Evolutionary conservation across 2,329 filamentous ascomycete genomes (phyloP).

Genomic region (Colletotrichum sp.): DNA sequence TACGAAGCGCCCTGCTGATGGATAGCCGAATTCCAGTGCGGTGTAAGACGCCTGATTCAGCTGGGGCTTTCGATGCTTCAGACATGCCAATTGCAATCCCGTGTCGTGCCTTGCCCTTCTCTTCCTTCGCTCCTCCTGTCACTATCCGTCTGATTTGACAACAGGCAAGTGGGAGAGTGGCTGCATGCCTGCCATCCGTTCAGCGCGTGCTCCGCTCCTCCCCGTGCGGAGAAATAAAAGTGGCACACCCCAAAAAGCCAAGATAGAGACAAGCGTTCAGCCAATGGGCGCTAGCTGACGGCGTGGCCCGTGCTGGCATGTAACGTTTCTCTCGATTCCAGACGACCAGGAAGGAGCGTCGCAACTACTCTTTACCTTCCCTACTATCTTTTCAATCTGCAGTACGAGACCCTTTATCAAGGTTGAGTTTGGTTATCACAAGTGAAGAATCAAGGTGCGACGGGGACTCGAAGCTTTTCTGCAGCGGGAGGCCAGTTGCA

Average conservation of each 20-base stretch:
- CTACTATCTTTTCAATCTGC: background rate
- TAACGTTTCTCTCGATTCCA: conserved; percentile 23
- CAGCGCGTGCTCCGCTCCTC: background rate
- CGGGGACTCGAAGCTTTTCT: background rate
- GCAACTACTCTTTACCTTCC: background rate
- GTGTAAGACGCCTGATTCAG: background rate
- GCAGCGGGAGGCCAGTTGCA: background rate
- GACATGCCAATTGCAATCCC: background rate
- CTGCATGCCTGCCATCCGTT: background rate
- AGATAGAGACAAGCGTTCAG: conserved; percentile 1
- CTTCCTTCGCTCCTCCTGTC: background rate
- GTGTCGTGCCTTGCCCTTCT: background rate
- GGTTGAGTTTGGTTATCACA: background rate
- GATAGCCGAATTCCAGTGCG: background rate
- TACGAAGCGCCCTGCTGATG: background rate
- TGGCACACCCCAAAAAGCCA: background rate
- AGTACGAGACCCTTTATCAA: background rate
- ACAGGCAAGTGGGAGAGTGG: background rate
- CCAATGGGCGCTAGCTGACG: background rate
- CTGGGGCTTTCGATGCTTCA: background rate
- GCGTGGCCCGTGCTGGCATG: conserved; percentile 14
- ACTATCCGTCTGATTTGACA: background rate
- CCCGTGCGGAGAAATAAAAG: conserved; percentile 11
- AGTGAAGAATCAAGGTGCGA: background rate
- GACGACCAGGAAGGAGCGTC: background rate